These are phyloP conservation scores for Cynanchum wilfordii DNA, from an alignment of 257 asterid species.

Conservation along the genomic window DNA sequence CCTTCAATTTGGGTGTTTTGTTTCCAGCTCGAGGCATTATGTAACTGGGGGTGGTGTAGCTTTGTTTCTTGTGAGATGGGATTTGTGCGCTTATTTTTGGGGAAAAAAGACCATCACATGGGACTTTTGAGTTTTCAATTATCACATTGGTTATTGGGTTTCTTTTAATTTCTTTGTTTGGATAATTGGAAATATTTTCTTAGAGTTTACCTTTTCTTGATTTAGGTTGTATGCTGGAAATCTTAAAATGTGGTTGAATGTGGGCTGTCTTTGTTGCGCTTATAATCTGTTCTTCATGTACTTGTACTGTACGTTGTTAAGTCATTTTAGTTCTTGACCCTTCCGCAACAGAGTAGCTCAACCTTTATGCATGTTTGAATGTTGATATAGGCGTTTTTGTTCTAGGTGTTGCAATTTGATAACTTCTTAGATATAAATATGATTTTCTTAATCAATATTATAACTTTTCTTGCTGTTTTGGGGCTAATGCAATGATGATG, in stretches of 20 bases:
- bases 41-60: background rate
- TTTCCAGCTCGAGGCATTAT: background rate
- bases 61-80: background rate
- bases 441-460: background rate
- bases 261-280: background rate
- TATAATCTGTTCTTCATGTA: background rate
- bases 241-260: background rate
- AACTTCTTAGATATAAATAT: background rate
- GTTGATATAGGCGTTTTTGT: background rate
- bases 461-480: background rate
- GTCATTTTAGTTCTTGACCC: background rate
- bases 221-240: background rate
- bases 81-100: background rate
- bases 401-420: background rate
- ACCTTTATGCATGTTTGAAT: background rate
- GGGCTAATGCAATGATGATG: background rate
- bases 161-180: background rate
- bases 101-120: background rate
- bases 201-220: background rate
- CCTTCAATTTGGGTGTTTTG: background rate
- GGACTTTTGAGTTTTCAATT: background rate
- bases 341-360: background rate
- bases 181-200: background rate
- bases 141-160: background rate
- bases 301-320: background rate